phyloP scores from a whole-genome alignment of 805 yeast species.

The Schizosaccharomyces japonicus region DNA sequence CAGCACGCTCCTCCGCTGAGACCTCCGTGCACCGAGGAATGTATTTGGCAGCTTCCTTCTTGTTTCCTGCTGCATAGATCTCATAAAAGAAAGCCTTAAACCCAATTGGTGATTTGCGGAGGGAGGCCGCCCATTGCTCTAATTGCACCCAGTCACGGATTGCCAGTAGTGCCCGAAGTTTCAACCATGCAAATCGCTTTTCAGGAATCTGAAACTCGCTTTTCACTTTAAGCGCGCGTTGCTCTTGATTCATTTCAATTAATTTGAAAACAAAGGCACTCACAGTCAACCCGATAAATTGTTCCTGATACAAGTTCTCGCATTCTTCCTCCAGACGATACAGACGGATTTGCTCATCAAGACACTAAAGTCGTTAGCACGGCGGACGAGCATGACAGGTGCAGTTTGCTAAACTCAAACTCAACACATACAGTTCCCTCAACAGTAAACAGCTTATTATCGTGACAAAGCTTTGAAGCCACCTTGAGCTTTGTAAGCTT shows the following conservation, averaged over 20 bases:
- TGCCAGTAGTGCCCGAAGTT: conserved; percentile 25
- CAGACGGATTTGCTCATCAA: conserved; percentile 25
- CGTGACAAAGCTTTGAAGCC: conserved; percentile 7
- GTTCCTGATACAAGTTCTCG: conserved; percentile 20
- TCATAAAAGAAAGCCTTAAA: conserved; percentile 38
- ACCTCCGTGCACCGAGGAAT: conserved; percentile 28
- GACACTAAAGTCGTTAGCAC: no score
- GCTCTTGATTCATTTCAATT: conserved; percentile 25
- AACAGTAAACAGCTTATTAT: not conserved
- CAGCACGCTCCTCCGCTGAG: conserved; percentile 24
- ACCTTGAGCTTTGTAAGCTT: conserved; percentile 4
- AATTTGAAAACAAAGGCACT: conserved; percentile 26
- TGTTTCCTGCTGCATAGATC: conserved; percentile 29
- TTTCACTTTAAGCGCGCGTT: conserved; percentile 25
- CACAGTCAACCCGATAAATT: conserved; percentile 23
- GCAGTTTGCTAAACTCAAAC: no score
- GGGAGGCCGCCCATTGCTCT: conserved; percentile 25
- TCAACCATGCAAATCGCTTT: conserved; percentile 30
- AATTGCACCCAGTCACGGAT: conserved; percentile 32
- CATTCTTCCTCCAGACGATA: conserved; percentile 24
- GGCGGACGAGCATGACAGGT: no score
- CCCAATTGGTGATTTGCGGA: conserved; percentile 45
- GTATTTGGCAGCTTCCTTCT: conserved; percentile 35
- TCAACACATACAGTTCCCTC: no score
- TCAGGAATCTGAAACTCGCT: conserved; percentile 35